Percentiles rank a stretch among this genome's conserved stretches.
Evolutionary conservation across 2,329 filamentous ascomycete species (phyloP).

Genomic region (Trichoderma atroviride): DNA sequence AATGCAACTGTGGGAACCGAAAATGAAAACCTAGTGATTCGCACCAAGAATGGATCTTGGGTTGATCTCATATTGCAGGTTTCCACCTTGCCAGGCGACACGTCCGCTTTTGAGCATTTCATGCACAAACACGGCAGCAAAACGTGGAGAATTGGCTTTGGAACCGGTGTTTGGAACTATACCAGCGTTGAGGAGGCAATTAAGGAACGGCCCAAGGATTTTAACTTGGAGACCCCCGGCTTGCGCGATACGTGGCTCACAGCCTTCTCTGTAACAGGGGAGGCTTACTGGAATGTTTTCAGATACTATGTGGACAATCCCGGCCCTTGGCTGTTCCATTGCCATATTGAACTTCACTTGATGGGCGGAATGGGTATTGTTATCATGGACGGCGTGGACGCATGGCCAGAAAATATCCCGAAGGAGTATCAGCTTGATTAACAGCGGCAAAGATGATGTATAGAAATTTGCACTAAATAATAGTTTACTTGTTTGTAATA

Average conservation of each 20-base stretch:
- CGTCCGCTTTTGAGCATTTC: slow-evolving; percentile 46
- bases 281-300: slow-evolving; percentile 50
- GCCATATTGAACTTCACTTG: slow-evolving; percentile 58
- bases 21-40: slow-evolving; percentile 51
- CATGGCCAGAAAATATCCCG: slow-evolving; percentile 46
- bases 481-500: no score
- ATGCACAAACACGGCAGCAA: slow-evolving; percentile 68
- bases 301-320: slow-evolving; percentile 57
- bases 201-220: slow-evolving; percentile 48
- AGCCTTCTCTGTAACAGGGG: slow-evolving; percentile 12
- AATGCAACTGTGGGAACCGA: slow-evolving; percentile 39
- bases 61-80: slow-evolving; percentile 57
- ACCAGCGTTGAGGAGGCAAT: slow-evolving; percentile 56
- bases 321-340: slow-evolving; percentile 59
- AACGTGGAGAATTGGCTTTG: slow-evolving; percentile 59
- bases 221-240: slow-evolving; percentile 58
- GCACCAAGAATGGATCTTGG: slow-evolving; percentile 53
- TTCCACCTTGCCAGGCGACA: slow-evolving; percentile 47
- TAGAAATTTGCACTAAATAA: no score
- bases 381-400: slow-evolving; percentile 51
- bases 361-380: slow-evolving; percentile 58
- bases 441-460: background rate
- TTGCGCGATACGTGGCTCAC: slow-evolving; percentile 40
- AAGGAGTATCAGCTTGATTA: slow-evolving; percentile 38
- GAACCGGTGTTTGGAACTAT: slow-evolving; percentile 55